Percentiles rank a stretch among this genome's conserved stretches.
These are phyloP conservation scores for Cercospora sp. DNA, from an alignment of 2,329 filamentous ascomycete genomes.

Conservation along the genomic window DNA sequence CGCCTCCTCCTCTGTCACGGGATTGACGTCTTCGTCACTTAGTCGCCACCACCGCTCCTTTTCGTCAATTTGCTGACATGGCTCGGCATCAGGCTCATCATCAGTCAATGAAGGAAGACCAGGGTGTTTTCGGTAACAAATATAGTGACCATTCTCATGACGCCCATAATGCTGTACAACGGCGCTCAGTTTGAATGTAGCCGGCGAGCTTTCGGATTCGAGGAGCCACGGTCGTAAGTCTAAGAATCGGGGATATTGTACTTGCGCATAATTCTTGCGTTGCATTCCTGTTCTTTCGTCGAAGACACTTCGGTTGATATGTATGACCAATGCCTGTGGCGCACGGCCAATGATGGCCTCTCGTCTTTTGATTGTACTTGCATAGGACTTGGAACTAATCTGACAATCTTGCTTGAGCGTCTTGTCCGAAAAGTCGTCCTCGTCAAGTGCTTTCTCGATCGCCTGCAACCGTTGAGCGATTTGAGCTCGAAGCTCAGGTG, in stretches of 20 bases:
- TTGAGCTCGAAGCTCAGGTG: slow-evolving; percentile 46
- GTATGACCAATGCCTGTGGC: slow-evolving; percentile 77
- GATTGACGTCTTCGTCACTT: slow-evolving; percentile 81
- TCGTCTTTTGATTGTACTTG: slow-evolving; percentile 80
- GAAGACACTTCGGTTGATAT: slow-evolving; percentile 90
- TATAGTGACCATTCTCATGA: slow-evolving; percentile 94
- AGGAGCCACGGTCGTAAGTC: slow-evolving; percentile 85
- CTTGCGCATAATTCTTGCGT: slow-evolving; percentile 78
- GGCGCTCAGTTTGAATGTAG: slow-evolving; percentile 46
- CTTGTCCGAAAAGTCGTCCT: slow-evolving; percentile 72
- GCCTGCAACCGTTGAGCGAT: slow-evolving; percentile 59
- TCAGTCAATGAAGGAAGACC: slow-evolving; percentile 23
- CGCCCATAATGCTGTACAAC: slow-evolving; percentile 86
- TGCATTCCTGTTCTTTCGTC: slow-evolving; percentile 77
- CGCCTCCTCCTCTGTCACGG: slow-evolving; percentile 71
- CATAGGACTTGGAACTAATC: slow-evolving; percentile 61
- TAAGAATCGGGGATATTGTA: slow-evolving; percentile 72
- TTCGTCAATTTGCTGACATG: slow-evolving; percentile 11
- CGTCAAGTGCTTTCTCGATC: slow-evolving; percentile 70
- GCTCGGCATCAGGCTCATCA: slow-evolving; percentile 29
- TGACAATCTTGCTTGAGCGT: slow-evolving; percentile 50
- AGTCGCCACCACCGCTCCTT: slow-evolving; percentile 79
- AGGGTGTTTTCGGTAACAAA: slow-evolving; percentile 79
- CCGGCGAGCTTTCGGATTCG: slow-evolving; percentile 39
- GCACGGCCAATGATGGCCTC: slow-evolving; percentile 83